Evolutionary conservation across 2,329 filamentous ascomycete species (phyloP).

Genomic region (Clathrospora elynae): DNA sequence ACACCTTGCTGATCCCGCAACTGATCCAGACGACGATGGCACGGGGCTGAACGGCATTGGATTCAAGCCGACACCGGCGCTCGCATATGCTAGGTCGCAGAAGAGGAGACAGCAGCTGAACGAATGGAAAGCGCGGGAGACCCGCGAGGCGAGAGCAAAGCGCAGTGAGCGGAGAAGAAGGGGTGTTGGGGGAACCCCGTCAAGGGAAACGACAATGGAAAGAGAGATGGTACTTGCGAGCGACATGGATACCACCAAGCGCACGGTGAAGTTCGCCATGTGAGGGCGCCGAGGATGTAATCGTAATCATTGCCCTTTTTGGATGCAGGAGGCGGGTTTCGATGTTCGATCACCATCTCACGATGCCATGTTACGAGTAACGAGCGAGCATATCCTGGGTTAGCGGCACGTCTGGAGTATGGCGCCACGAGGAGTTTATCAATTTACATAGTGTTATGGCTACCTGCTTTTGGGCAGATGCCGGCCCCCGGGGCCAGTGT

Average conservation of each 20-base stretch:
- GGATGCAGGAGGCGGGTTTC: slow-evolving; percentile 1
- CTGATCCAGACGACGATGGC: slow-evolving; percentile 64
- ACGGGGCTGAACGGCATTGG: slow-evolving; percentile 68
- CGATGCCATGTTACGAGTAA: slow-evolving; percentile 18
- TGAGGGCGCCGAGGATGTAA: slow-evolving; percentile 22
- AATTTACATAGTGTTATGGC: background rate
- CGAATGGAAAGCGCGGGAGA: slow-evolving; percentile 65
- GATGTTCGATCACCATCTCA: slow-evolving; percentile 29
- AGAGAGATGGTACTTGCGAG: slow-evolving; percentile 28
- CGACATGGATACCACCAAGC: slow-evolving; percentile 20
- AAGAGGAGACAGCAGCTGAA: slow-evolving; percentile 63
- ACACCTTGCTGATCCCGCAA: slow-evolving; percentile 56
- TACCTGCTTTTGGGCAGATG: background rate
- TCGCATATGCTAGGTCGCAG: slow-evolving; percentile 62
- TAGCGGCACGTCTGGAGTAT: slow-evolving; percentile 12
- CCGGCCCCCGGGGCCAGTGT: background rate
- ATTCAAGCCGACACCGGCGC: slow-evolving; percentile 64
- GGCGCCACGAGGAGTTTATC: slow-evolving; percentile 10
- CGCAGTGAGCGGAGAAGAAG: slow-evolving; percentile 58
- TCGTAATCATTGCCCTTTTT: slow-evolving; percentile 20
- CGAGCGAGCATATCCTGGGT: slow-evolving; percentile 7
- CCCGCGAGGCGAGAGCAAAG: slow-evolving; percentile 62
- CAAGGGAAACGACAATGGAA: slow-evolving; percentile 37
- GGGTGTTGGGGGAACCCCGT: slow-evolving; percentile 35
- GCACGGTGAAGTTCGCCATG: slow-evolving; percentile 43